Conservation (phyloP, 1,139 yeast genomes). For the Sugiyamaella sp. region DNA sequence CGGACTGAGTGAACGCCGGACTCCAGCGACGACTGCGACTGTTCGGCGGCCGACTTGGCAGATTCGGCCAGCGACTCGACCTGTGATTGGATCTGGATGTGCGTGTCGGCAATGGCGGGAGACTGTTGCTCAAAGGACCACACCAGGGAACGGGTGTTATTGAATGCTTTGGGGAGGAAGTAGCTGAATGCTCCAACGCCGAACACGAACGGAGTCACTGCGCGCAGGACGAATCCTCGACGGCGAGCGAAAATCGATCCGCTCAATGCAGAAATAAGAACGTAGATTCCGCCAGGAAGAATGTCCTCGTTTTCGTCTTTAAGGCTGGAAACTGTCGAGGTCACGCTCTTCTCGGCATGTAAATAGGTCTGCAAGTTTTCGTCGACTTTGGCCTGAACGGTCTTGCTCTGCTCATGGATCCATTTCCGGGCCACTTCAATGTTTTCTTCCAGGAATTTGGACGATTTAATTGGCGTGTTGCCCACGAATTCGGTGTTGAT, state of each 20-base stretch:
- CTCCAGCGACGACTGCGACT: conserved; percentile 44
- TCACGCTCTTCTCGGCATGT: conserved; percentile 65
- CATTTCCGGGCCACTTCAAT: conserved; percentile 54
- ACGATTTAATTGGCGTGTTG: conserved; percentile 61
- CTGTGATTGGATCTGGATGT: conserved; percentile 51
- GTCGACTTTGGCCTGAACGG: conserved; percentile 47
- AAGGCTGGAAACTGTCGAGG: conserved; percentile 66
- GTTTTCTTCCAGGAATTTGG: conserved; percentile 51
- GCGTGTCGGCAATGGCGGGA: conserved; percentile 71
- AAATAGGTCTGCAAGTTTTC: conserved; percentile 55
- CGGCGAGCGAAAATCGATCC: conserved; percentile 83
- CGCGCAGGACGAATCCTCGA: conserved; percentile 60
- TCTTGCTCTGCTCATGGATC: conserved; percentile 38
- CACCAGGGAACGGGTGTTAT: conserved; percentile 61
- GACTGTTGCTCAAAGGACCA: conserved; percentile 70
- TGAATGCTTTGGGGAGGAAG: conserved; percentile 77
- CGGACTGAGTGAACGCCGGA: conserved; percentile 51
- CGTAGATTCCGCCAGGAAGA: conserved; percentile 73
- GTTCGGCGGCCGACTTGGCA: conserved; percentile 48
- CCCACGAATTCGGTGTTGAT: conserved; percentile 51
- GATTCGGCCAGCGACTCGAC: conserved; percentile 53
- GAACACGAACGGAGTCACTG: conserved; percentile 62
- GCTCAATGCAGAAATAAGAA: conserved; percentile 72
- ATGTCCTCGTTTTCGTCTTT: conserved; percentile 75
- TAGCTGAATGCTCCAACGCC: conserved; percentile 73